A percentile compares a stretch with the other conserved stretches of the same genome.
Evolutionary conservation across 371 early-diverging fungal genomes (phyloP).

Genomic region (Mortierella sp.): DNA sequence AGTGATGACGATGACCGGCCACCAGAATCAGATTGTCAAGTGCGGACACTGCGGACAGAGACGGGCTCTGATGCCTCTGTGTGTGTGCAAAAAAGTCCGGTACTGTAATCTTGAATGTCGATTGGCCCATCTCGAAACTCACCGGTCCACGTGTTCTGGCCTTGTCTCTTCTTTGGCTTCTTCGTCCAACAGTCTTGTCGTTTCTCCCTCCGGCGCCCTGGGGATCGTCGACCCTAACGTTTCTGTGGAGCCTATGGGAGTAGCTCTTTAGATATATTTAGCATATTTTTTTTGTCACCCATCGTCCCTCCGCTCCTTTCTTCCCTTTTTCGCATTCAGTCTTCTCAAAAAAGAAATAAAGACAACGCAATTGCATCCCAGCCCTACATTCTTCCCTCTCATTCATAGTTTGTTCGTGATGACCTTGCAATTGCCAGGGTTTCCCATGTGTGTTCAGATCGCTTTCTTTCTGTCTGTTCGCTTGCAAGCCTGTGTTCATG

Average conservation of each 20-base stretch:
- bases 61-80: conserved; percentile 43
- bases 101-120: conserved; percentile 51
- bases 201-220: not conserved
- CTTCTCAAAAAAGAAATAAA: no score
- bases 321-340: not conserved
- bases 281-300: not conserved
- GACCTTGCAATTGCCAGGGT: no score
- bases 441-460: no score
- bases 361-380: no score
- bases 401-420: no score
- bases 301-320: not conserved
- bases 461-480: no score
- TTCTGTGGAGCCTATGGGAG: not conserved
- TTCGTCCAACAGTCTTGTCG: not conserved
- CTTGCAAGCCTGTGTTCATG: no score
- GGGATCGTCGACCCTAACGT: not conserved
- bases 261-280: conserved; percentile 1
- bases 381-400: no score
- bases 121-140: conserved; percentile 34
- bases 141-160: conserved; percentile 35
- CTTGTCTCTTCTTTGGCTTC: not conserved
- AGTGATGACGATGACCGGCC: conserved; percentile 33
- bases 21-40: conserved; percentile 28
- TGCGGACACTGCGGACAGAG: conserved; percentile 47
- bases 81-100: conserved; percentile 49